Percentiles rank a stretch among this genome's conserved stretches.
Conservation (phyloP, 108 stramenopile genomes). For the Cyclotella choctawhatcheeana region DNA sequence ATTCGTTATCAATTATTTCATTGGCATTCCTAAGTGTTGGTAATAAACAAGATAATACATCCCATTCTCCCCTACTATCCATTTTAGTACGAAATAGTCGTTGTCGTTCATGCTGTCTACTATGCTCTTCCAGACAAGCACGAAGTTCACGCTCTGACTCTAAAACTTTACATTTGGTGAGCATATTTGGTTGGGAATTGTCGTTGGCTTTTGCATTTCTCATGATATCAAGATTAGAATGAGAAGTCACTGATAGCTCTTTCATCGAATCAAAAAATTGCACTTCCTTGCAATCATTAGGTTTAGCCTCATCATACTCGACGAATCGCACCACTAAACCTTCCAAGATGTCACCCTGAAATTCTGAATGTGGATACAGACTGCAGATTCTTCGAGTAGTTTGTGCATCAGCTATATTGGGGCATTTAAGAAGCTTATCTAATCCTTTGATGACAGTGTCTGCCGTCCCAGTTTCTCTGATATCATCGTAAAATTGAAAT, state of each 20-base stretch:
- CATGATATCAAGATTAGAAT: conserved; percentile 7
- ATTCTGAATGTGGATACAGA: conserved; percentile 72
- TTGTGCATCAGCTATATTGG: background rate
- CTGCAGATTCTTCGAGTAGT: conserved; percentile 22
- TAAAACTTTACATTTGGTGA: background rate
- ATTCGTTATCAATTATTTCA: conserved; percentile 53
- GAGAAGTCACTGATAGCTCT: conserved; percentile 23
- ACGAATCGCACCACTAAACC: conserved; percentile 86
- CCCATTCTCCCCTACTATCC: conserved; percentile 6
- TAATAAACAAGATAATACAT: conserved; percentile 5
- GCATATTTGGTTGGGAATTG: background rate
- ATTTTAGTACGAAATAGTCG: no score
- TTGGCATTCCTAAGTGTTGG: background rate
- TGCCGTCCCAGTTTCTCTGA: conserved; percentile 76
- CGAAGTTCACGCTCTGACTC: conserved; percentile 12
- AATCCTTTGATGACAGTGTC: conserved; percentile 51
- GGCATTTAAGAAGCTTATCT: conserved; percentile 34
- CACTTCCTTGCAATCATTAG: background rate
- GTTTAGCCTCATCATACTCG: conserved; percentile 4
- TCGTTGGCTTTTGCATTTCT: background rate
- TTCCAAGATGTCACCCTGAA: conserved; percentile 83
- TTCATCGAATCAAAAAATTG: conserved; percentile 24
- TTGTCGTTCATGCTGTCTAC: background rate
- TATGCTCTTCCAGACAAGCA: conserved; percentile 2
- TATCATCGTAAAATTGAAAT: conserved; percentile 66